Base-by-base conservation (phyloP, 2,329 filamentous ascomycete species). In the Pseudogymnoascus sp. region DNA sequence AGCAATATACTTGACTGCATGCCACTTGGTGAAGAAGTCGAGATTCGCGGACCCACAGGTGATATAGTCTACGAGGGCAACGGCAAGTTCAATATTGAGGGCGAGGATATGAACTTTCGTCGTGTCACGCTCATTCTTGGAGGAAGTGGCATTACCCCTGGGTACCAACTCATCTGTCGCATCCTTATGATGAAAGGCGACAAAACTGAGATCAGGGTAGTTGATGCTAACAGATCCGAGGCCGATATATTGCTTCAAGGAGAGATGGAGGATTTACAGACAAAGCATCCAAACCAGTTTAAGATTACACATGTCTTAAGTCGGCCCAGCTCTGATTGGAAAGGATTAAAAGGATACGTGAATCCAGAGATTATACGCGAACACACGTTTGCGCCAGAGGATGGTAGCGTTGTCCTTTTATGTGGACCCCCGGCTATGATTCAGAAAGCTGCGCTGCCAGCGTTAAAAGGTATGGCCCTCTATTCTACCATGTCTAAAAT, bases 401-500 rank as follows among this genome's bases (percentile, higher is more conserved):
- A 25, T 2, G 70, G 64, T 0, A 76, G 69, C 25, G 76, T 76
- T 1, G 75, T 75, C 3, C 77, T 83, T 33, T 66, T 82, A 37
- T 83, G 79, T 66, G 79, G 80, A 0, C 79, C 78, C 37, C 78
- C 78, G 4, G 71, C 72, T 1, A 77, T 82, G 77, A 81, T 82
- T 59, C 75, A 79, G 67, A 80, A 79, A 66, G 77, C 76, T n/a
- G 79, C 74, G 1, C 65, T 82, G 67, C 79, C 79, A 13, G 79
- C 74, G 2, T 65, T 82, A 69, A 69, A 67, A 68, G 48, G 48
- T 55, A 55, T 33, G 48, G 12, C 27, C 13, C 29, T 55, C 70
- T 71, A 60, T 63, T 64, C 10, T 33, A 59, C 21, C 58, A 59
- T 59, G 21, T 48, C 35, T 1, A 27, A 25, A 31, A 65, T 70